Conservation (phyloP, 2,329 filamentous ascomycete genomes). For the Chrysoporthe puriensis region DNA sequence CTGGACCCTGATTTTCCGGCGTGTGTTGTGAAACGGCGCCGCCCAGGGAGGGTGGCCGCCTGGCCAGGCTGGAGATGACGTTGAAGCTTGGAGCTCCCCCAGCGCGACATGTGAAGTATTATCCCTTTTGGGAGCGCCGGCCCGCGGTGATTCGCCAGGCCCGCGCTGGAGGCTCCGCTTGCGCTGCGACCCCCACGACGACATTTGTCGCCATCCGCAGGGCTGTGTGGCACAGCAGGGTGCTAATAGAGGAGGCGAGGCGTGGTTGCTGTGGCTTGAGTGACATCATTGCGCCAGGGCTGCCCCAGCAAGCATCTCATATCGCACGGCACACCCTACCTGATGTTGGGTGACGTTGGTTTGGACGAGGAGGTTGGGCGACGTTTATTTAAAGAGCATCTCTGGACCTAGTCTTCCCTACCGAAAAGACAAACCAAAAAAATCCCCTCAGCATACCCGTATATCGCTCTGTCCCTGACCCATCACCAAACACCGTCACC, state of each 20-base stretch:
- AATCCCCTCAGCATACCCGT: neutral
- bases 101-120: neutral
- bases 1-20: neutral
- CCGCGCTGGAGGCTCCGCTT: neutral
- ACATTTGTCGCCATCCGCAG: neutral
- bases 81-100: neutral
- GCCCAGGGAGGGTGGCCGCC: neutral
- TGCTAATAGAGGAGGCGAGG: neutral
- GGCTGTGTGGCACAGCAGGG: neutral
- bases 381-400: neutral
- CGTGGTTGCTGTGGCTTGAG: constrained; percentile 10
- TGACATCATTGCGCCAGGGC: constrained; percentile 20
- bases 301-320: neutral
- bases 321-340: neutral
- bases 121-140: neutral
- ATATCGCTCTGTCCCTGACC: neutral
- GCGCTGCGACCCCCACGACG: neutral
- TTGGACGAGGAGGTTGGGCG: neutral
- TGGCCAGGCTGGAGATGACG: neutral
- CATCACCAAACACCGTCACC: constrained; percentile 3
- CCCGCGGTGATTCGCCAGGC: neutral
- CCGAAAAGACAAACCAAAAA: neutral
- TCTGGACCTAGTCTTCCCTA: too few relatives aligned
- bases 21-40: neutral
- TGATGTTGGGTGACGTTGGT: neutral